Evolutionary conservation across 768 basidiomycete species (phyloP), one percentile per base, ranked within the genome.

Genomic region (Rhodosporidiobolus sp.): DNA sequence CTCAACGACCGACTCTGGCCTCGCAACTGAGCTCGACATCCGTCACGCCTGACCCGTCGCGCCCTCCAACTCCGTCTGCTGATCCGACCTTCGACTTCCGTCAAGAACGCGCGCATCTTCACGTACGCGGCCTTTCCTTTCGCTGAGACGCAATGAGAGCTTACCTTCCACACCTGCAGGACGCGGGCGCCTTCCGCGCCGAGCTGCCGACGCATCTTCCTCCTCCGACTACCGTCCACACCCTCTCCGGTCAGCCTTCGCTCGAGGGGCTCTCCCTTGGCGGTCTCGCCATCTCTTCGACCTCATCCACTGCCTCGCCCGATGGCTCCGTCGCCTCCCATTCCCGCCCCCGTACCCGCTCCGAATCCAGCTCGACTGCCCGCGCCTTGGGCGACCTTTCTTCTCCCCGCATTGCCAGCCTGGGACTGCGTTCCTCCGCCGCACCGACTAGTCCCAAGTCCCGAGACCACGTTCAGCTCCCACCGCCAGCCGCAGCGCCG

Each of bases 381-480:
- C 48, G 71, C 32, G 57, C 59, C 1, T n/a, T 49, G 30, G 73
- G 63, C 43, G 73, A 74, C 58, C 19, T 70, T 16, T 70, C 69
- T 30, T 74, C 73, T 3, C 73, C 73, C 2, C 48, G 73, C 22
- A 74, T 70, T 58, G 73, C 73, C 3, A 64, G 30, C 35, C 48
- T 70, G 0, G 73, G 69, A 17, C 48, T 74, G 12, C 20, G 53
- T 8, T 19, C 65, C 3, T 11, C 19, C 48, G 24, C 32, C 48
- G 43, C 28, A 5, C 7, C 43, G 43, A 0, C 64, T 28, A 35
- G 19, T 20, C 67, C n/a, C 30, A 35, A 30, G 28, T 32, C 26
- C 4, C 12, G n/a, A 16, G 20, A 20, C 0, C 19, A 12, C 4
- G 3, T 24, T 28, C 38, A 0, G 16, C 17, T n/a, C 11, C 26